These are phyloP conservation scores for Phaeosphaeriaceae sp. DNA, from an alignment of 2,329 filamentous ascomycete genomes.

Conservation along the genomic window DNA sequence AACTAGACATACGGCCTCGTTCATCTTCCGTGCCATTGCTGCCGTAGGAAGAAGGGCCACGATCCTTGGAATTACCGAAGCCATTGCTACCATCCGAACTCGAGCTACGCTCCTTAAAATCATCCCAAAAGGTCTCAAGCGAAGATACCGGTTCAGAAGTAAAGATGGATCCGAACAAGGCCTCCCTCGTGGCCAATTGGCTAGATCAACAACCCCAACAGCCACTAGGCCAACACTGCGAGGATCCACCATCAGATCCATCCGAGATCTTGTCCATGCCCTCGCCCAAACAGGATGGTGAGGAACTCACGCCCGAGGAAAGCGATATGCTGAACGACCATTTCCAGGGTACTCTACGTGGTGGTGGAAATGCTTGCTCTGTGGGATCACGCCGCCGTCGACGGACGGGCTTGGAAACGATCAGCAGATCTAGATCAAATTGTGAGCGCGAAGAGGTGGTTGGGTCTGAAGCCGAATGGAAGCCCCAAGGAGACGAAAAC, in stretches of 20 bases:
- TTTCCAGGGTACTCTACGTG: not conserved
- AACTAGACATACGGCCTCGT: too few species aligned
- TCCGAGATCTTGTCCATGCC: not conserved
- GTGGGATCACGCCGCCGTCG: not conserved
- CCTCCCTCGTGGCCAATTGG: not conserved
- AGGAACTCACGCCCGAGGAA: not conserved
- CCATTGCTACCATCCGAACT: too few species aligned
- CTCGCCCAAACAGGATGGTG: not conserved
- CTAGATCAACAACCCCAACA: not conserved
- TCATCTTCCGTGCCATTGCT: too few species aligned
- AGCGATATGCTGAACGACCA: not conserved
- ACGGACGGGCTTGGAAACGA: not conserved
- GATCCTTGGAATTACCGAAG: too few species aligned
- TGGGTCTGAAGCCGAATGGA: not conserved
- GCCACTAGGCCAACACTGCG: not conserved
- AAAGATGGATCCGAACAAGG: not conserved
- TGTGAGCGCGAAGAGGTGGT: too few species aligned
- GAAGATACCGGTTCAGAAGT: too few species aligned
- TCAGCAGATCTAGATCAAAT: not conserved
- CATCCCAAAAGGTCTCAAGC: too few species aligned
- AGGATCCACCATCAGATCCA: not conserved
- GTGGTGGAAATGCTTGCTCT: not conserved
- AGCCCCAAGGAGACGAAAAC: not conserved
- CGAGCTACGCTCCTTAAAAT: too few species aligned
- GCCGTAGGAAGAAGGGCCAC: too few species aligned